These are phyloP conservation scores for Saprolegnia diclina DNA, from an alignment of 352 stramenopile genomes.

Conservation along the genomic window DNA sequence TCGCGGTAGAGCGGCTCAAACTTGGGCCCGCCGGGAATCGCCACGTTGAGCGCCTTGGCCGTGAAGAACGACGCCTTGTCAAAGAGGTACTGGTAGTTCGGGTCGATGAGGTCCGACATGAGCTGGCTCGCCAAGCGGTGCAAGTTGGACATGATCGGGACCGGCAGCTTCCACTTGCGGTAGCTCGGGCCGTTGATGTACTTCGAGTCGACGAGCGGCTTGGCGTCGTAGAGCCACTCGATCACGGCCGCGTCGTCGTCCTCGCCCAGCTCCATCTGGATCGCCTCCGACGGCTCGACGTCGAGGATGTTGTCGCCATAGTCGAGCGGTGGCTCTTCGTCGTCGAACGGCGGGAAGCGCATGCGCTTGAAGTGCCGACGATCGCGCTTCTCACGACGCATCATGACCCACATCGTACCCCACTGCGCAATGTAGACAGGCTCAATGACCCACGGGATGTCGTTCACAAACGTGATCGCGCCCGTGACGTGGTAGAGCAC, in stretches of 20 bases:
- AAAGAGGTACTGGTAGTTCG: slow-evolving; percentile 93
- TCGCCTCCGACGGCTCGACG: slow-evolving; percentile 93
- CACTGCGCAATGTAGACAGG: slow-evolving; percentile 99
- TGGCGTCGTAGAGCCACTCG: slow-evolving; percentile 99
- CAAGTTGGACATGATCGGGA: slow-evolving; percentile 97
- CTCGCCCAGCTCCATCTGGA: slow-evolving; percentile 95
- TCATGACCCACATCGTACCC: slow-evolving; percentile 99
- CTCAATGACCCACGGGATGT: slow-evolving; percentile 99
- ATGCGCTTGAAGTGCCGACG: slow-evolving; percentile 99
- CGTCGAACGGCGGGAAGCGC: slow-evolving; percentile 99
- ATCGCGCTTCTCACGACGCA: slow-evolving; percentile 99
- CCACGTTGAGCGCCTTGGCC: slow-evolving; percentile 99
- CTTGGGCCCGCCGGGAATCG: slow-evolving; percentile 98
- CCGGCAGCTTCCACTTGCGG: slow-evolving; percentile 94
- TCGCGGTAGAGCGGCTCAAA: slow-evolving; percentile 99
- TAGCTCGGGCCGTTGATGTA: slow-evolving; percentile 98
- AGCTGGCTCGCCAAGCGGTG: slow-evolving; percentile 96
- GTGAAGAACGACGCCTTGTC: slow-evolving; percentile 98
- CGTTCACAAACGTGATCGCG: slow-evolving; percentile 99
- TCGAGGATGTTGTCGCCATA: slow-evolving; percentile 97
- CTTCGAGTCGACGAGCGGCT: slow-evolving; percentile 85
- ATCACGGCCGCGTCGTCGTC: slow-evolving; percentile 93
- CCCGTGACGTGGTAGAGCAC: slow-evolving; percentile 99
- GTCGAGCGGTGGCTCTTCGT: slow-evolving; percentile 97
- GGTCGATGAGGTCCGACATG: slow-evolving; percentile 95